Conservation (phyloP, 2,329 filamentous ascomycete species). For the Epichloe sylvatica region DNA sequence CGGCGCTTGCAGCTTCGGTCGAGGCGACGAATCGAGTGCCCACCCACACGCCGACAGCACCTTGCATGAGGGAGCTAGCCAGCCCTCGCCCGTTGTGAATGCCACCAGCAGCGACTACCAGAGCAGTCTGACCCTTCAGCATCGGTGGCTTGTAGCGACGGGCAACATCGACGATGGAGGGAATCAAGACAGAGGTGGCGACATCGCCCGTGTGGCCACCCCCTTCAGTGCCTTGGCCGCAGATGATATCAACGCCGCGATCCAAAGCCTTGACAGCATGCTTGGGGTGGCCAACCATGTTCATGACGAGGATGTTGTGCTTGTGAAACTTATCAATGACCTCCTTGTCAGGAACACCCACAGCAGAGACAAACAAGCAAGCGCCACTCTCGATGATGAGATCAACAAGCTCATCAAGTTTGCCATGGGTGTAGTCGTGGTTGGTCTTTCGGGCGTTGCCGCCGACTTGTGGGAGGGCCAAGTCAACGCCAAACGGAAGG, state of each 20-base stretch:
- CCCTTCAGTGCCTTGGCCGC: slow-evolving; percentile 84
- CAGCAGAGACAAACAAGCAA: slow-evolving; percentile 71
- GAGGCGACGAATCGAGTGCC: slow-evolving; percentile 84
- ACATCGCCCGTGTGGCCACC: slow-evolving; percentile 88
- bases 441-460: slow-evolving; percentile 77
- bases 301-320: slow-evolving; percentile 78
- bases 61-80: slow-evolving; percentile 73
- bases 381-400: slow-evolving; percentile 78
- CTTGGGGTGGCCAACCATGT: slow-evolving; percentile 90
- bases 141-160: slow-evolving; percentile 52
- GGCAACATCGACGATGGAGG: slow-evolving; percentile 75
- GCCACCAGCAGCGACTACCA: slow-evolving; percentile 82
- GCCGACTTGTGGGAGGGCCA: slow-evolving; percentile 81
- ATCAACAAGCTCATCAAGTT: slow-evolving; percentile 75
- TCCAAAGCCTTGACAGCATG: slow-evolving; percentile 82
- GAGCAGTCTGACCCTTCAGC: slow-evolving; percentile 54
- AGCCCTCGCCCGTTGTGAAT: slow-evolving; percentile 71
- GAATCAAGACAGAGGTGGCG: slow-evolving; percentile 73
- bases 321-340: slow-evolving; percentile 66
- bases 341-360: slow-evolving; percentile 65
- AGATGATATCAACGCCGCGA: slow-evolving; percentile 78
- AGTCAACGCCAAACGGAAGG: slow-evolving; percentile 80
- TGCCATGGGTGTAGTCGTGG: slow-evolving; percentile 86
- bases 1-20: slow-evolving; percentile 65
- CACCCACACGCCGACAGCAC: slow-evolving; percentile 83